Evolutionary conservation across 352 stramenopile species (phyloP).

Genomic region (Phytophthora podocarpi): DNA sequence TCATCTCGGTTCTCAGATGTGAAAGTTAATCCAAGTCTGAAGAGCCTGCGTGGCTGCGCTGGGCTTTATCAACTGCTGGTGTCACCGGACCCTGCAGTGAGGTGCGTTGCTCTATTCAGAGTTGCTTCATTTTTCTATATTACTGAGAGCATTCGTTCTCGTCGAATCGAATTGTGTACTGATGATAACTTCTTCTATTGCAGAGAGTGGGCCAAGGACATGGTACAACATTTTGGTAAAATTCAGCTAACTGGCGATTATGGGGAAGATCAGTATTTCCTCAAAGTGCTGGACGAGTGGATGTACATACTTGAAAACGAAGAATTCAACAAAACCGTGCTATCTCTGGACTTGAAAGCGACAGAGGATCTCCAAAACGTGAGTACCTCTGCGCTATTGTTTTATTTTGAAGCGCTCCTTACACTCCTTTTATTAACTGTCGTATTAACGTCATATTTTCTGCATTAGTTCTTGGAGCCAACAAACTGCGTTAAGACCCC

Average conservation of each 20-base stretch:
- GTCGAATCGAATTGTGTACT: background rate
- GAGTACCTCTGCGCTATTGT: constrained; percentile 8
- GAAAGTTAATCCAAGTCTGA: constrained; percentile 45
- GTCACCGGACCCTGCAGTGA: constrained; percentile 75
- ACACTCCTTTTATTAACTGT: background rate
- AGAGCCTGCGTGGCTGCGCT: constrained; percentile 61
- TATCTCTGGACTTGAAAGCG: constrained; percentile 71
- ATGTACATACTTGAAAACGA: constrained; percentile 86
- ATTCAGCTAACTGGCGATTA: constrained; percentile 63
- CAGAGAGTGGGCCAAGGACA: constrained; percentile 68
- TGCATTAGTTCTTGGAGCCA: constrained; percentile 67
- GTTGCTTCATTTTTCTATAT: background rate
- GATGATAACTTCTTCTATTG: background rate
- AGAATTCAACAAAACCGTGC: constrained; percentile 72
- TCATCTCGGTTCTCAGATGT: constrained; percentile 37
- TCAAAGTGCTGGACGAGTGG: constrained; percentile 86
- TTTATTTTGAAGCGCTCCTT: background rate
- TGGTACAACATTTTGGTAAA: constrained; percentile 60
- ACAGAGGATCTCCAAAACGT: constrained; percentile 77
- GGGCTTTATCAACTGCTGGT: constrained; percentile 80
- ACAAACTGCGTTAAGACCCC: constrained; percentile 83
- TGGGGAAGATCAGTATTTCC: constrained; percentile 50
- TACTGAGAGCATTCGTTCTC: background rate
- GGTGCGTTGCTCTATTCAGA: constrained; percentile 37
- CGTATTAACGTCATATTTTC: background rate